phyloP scores from a whole-genome alignment of 2,329 filamentous ascomycete genomes.

The Curvularia eragrostidis region DNA sequence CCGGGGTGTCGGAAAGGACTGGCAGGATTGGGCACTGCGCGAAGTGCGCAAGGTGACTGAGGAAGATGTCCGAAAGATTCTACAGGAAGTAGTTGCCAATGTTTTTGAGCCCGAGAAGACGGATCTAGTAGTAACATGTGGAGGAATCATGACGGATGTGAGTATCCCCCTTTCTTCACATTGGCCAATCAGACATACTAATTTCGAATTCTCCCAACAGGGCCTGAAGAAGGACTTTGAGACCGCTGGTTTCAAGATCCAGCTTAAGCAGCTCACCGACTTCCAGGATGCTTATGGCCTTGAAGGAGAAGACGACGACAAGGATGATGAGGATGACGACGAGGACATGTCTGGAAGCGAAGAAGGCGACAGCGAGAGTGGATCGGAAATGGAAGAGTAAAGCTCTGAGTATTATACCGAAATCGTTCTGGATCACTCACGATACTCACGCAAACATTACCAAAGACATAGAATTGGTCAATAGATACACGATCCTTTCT shows the following conservation, averaged over 20 bases:
- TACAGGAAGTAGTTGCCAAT: conserved; percentile 77
- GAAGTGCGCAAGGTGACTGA: conserved; percentile 77
- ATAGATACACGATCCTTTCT: neutral
- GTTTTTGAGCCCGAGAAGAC: conserved; percentile 81
- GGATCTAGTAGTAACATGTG: conserved; percentile 88
- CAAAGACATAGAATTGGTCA: neutral
- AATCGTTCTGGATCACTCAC: neutral
- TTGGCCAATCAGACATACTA: conserved; percentile 5
- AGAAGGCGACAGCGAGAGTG: conserved; percentile 28
- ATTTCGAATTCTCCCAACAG: conserved; percentile 54
- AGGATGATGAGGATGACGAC: conserved; percentile 62
- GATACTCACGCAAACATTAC: neutral
- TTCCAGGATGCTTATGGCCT: conserved; percentile 93
- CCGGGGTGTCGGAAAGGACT: conserved; percentile 75
- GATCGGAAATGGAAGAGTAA: conserved; percentile 38
- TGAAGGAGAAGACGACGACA: conserved; percentile 64
- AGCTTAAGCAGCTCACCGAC: conserved; percentile 74
- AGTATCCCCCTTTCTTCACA: conserved; percentile 45
- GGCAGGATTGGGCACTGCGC: conserved; percentile 76
- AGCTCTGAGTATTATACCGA: no score
- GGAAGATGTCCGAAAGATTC: conserved; percentile 76
- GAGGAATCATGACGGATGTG: conserved; percentile 83
- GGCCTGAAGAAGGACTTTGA: conserved; percentile 77
- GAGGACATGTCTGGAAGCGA: conserved; percentile 55
- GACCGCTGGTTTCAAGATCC: conserved; percentile 77